These are phyloP conservation scores for Eruca vesicaria DNA, from an alignment of 441 rosid genomes.

Conservation along the genomic window DNA sequence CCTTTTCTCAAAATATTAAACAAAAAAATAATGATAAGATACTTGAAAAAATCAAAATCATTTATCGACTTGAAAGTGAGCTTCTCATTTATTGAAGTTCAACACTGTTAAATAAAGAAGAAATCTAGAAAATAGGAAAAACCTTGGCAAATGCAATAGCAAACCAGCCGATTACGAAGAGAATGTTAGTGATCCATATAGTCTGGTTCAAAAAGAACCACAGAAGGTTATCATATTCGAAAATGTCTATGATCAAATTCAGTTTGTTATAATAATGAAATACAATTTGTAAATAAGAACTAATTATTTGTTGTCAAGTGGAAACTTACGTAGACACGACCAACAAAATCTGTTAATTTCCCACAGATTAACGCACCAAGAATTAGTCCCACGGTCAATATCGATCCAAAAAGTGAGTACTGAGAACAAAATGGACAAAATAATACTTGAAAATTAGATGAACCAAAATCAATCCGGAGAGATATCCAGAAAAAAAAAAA, in stretches of 20 bases:
- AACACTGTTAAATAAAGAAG: not conserved
- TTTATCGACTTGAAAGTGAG: not conserved
- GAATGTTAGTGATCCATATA: constrained; percentile 27
- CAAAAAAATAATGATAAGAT: not conserved
- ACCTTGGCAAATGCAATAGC: constrained; percentile 38
- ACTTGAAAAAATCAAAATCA: not conserved
- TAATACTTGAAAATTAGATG: not conserved
- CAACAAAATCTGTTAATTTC: constrained; percentile 38
- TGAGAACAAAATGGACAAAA: not conserved
- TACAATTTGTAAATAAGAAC: not conserved
- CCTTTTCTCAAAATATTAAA: constrained; percentile 11
- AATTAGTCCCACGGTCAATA: constrained; percentile 39
- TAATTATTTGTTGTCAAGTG: not conserved
- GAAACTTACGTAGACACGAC: constrained; percentile 39
- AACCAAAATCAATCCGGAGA: not conserved
- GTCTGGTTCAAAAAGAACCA: constrained; percentile 18
- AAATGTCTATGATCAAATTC: not conserved
- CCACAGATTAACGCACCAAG: constrained; percentile 39
- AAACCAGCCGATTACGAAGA: constrained; percentile 17
- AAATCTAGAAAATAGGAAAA: not conserved
- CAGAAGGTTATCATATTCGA: not conserved
- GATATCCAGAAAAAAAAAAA: not conserved
- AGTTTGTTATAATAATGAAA: not conserved
- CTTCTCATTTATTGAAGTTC: not conserved
- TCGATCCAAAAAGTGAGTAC: constrained; percentile 45